phyloP scores from a whole-genome alignment of 257 asterid species.

The Solanum habrochaites region DNA sequence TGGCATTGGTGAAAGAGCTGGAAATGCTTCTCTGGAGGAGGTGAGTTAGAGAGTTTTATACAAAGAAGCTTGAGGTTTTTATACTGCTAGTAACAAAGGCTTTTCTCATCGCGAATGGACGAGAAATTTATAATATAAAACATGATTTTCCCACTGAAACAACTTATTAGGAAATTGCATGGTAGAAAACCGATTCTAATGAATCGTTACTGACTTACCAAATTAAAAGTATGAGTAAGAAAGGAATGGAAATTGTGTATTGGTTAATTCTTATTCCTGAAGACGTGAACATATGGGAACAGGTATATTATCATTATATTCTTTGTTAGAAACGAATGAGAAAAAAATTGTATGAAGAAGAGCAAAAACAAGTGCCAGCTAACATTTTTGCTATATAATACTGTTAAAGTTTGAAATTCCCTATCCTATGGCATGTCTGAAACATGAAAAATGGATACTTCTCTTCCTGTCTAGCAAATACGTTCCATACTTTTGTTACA shows the following conservation, averaged over 20 bases:
- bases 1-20: constrained; percentile 99
- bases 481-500: not conserved
- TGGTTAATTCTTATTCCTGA: not conserved
- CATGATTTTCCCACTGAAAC: not conserved
- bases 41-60: constrained; percentile 17
- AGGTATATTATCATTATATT: not conserved
- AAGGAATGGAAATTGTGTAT: not conserved
- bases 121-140: not conserved
- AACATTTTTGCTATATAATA: not conserved
- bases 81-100: not conserved
- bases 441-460: not conserved
- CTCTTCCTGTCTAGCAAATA: not conserved
- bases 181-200: not conserved
- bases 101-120: no score
- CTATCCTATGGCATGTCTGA: not conserved
- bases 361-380: not conserved
- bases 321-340: not conserved
- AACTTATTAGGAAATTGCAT: not conserved
- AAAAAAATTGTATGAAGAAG: not conserved
- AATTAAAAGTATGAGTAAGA: not conserved
- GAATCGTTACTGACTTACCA: not conserved
- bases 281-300: not conserved
- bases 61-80: not conserved
- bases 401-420: not conserved
- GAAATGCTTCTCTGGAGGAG: constrained; percentile 97